Evolutionary conservation across 2,329 filamentous ascomycete species (phyloP).

Genomic region (Rosellinia necatrix): DNA sequence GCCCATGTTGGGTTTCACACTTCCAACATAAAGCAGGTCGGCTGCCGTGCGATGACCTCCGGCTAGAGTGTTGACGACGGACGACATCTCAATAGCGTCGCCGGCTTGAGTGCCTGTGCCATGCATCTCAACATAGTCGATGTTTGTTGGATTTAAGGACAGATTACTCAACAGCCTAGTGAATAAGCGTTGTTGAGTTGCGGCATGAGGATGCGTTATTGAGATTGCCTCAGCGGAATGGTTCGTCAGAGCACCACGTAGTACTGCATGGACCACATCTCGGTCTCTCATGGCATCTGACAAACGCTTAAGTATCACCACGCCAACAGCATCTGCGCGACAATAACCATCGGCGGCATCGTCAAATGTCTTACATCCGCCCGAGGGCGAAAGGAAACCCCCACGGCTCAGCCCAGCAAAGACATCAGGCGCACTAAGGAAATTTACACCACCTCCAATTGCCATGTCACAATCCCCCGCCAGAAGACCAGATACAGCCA

Average conservation of each 20-base stretch:
- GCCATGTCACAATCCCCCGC: constrained; percentile 67
- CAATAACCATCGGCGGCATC: constrained; percentile 29
- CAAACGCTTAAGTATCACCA: constrained; percentile 31
- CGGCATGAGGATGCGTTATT: constrained; percentile 72
- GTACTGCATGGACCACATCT: constrained; percentile 56
- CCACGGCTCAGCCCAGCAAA: constrained; percentile 64
- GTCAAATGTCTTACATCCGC: constrained; percentile 30
- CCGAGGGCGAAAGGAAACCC: constrained; percentile 52
- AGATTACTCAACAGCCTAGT: constrained; percentile 60
- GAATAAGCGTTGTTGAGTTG: constrained; percentile 65
- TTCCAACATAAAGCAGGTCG: constrained; percentile 22
- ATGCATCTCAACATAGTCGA: constrained; percentile 71
- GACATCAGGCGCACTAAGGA: constrained; percentile 59
- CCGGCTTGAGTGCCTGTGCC: constrained; percentile 74
- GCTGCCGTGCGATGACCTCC: not conserved
- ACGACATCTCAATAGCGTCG: constrained; percentile 67
- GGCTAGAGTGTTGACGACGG: constrained; percentile 60
- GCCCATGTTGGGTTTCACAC: no score
- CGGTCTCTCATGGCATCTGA: constrained; percentile 28
- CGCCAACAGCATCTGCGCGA: constrained; percentile 28
- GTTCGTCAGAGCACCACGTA: constrained; percentile 67
- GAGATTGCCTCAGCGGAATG: constrained; percentile 72
- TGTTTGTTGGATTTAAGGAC: constrained; percentile 56
- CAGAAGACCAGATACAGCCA: constrained; percentile 62
- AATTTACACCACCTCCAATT: constrained; percentile 40